These are phyloP conservation scores for Parmelia sp. DNA, from an alignment of 495 filamentous ascomycete genomes.

Conservation along the genomic window DNA sequence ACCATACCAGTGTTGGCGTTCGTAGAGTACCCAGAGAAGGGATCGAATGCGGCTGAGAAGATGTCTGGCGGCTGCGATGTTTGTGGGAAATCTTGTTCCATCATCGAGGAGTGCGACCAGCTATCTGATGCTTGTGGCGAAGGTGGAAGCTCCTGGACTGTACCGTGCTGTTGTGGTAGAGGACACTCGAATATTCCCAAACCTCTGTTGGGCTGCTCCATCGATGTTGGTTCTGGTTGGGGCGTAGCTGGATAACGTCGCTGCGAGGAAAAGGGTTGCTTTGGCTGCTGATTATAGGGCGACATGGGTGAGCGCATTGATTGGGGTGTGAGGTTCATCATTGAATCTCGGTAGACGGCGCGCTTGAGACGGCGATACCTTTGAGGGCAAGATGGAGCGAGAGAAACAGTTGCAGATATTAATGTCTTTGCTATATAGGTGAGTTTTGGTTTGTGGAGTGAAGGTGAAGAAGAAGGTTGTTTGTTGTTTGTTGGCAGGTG, in stretches of 20 bases:
- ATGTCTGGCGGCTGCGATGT: conserved; percentile 28
- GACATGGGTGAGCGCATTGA: conserved; percentile 29
- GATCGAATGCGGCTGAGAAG: conserved; percentile 27
- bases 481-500: conserved; percentile 22
- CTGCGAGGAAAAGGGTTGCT: conserved; percentile 27
- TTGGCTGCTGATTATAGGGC: conserved; percentile 25
- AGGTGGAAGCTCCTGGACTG: conserved; percentile 26
- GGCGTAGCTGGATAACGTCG: conserved; percentile 24
- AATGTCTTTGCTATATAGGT: background rate
- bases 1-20: conserved; percentile 24
- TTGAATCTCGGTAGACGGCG: background rate
- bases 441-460: conserved; percentile 1
- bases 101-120: conserved; percentile 28
- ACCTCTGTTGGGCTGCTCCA: conserved; percentile 23
- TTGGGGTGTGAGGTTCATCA: conserved; percentile 27
- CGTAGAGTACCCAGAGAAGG: conserved; percentile 26
- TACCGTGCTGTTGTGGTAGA: conserved; percentile 24
- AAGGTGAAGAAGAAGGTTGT: conserved; percentile 22
- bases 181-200: conserved; percentile 26
- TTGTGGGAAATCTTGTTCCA: conserved; percentile 29
- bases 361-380: background rate
- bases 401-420: background rate
- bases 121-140: conserved; percentile 28
- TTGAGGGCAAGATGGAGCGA: conserved; percentile 1
- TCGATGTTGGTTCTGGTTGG: conserved; percentile 23